Evolutionary conservation across 331 rosid species (phyloP), one percentile per base, ranked within the genome.

Genomic region (Quercus lobata): DNA sequence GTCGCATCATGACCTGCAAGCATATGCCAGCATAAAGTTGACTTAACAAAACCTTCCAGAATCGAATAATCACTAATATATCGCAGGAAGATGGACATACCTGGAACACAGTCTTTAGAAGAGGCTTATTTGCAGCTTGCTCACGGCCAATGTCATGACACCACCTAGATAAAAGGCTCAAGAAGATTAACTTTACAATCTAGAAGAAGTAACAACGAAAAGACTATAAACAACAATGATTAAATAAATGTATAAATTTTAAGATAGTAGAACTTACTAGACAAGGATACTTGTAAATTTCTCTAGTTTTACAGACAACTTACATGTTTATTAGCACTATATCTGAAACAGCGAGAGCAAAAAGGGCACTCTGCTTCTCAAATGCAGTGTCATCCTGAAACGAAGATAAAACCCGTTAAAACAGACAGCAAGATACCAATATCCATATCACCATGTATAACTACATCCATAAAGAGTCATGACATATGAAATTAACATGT

Each of bases 81-180:
- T 34, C 77, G 30, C 44, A 80, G 73, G 77, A 34, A 30, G 5
- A 72, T n/a, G 66, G 71, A 70, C 46, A 76, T 86, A 91, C 99
- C 94, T 96, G 99, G 85, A 96, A 96, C 44, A 96, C 99, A 61
- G 98, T 96, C 83, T 96, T 96, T 44, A 96, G 84, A 41, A 96
- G 98, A 71, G 99, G 99, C 90, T 96, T 96, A 84, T 96, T 96
- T 69, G 99, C 99, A 58, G 99, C 99, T 90, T 96, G 99, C 88
- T 96, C 99, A 83, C 99, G 99, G 73, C 99, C 99, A 88, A 96
- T 96, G 79, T 96, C 99, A 82, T 96, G 99, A 83, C 99, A 96
- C 99, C 99, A 96, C 98, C 99, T 96, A 74, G 32, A 84, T 57
- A 52, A 83, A 72, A 79, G 74, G 41, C 65, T 53, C 35, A 56